A percentile compares a stretch with the other conserved stretches of the same genome.
Conservation (phyloP, 305 asterid species). For the Fraxinus angustifolia region DNA sequence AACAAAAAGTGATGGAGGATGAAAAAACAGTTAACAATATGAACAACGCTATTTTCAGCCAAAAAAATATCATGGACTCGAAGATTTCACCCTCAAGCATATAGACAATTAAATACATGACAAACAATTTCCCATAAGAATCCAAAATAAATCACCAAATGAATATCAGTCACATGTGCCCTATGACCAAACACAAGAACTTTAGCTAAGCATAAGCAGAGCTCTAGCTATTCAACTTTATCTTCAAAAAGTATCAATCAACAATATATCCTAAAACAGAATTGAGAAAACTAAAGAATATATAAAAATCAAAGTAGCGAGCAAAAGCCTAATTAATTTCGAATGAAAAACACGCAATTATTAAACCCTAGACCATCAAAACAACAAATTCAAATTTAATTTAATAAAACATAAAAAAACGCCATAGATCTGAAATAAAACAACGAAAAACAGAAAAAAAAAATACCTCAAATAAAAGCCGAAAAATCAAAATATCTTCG, state of each 20-base stretch:
- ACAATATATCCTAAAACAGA: neutral
- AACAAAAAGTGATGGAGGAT: neutral
- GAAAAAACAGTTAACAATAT: neutral
- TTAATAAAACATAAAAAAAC: neutral
- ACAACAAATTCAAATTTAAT: constrained; percentile 1
- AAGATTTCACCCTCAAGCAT: neutral
- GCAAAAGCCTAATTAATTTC: neutral
- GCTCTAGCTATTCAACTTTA: neutral
- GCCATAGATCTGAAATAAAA: constrained; percentile 4
- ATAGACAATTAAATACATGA: neutral
- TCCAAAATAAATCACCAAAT: neutral
- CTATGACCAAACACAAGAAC: neutral
- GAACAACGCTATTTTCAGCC: neutral
- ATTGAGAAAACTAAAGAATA: neutral
- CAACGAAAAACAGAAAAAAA: constrained; percentile 1
- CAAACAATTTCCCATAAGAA: neutral
- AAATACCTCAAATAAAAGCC: constrained; percentile 14
- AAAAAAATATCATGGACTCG: neutral
- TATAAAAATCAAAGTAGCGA: neutral
- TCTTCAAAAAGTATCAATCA: neutral
- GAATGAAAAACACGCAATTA: neutral
- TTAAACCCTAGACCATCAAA: constrained; percentile 9
- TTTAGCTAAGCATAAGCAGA: neutral
- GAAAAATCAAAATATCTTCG: neutral
- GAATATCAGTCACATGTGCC: neutral